Percentiles rank a stretch among this genome's conserved stretches.
These are phyloP conservation scores for Boletellus sp. DNA, from an alignment of 1,284 basidiomycete genomes.

Conservation along the genomic window DNA sequence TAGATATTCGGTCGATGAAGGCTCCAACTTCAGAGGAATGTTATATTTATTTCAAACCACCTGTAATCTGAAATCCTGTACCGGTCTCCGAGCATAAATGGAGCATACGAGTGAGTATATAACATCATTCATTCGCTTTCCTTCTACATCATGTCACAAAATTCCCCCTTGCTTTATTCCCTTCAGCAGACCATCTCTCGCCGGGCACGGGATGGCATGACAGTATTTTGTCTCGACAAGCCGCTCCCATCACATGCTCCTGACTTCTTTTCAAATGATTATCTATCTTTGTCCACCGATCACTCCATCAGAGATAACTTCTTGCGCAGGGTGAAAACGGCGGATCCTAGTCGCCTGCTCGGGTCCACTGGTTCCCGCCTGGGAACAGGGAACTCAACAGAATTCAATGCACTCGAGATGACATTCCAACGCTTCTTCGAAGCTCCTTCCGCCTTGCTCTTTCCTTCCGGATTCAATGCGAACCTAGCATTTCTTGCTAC, in stretches of 20 bases:
- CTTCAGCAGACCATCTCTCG: constrained; percentile 18
- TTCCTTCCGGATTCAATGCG: constrained; percentile 61
- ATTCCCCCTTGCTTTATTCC: constrained; percentile 6
- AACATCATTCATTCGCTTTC: background rate
- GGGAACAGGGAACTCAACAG: constrained; percentile 42
- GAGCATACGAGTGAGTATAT: background rate
- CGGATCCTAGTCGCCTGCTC: constrained; percentile 31
- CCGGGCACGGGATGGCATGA: constrained; percentile 6
- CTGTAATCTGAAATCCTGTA: background rate
- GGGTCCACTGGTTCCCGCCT: constrained; percentile 60
- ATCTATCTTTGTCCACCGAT: constrained; percentile 50
- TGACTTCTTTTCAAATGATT: constrained; percentile 61
- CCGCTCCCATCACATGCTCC: constrained; percentile 36
- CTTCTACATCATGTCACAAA: constrained; percentile 10
- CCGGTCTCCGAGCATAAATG: constrained; percentile 14
- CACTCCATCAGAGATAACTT: constrained; percentile 32
- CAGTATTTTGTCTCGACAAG: constrained; percentile 12
- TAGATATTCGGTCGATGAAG: background rate
- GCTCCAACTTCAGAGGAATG: background rate
- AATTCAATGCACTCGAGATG: constrained; percentile 13
- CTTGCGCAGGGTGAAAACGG: constrained; percentile 27
- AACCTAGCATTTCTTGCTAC: constrained; percentile 54
- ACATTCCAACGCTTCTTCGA: constrained; percentile 13
- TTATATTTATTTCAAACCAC: background rate
- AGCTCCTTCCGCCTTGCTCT: constrained; percentile 45